A percentile compares a stretch with the other conserved stretches of the same genome.
Evolutionary conservation across 2,329 filamentous ascomycete genomes (phyloP).

Genomic region (Macroventuria anomochaeta): DNA sequence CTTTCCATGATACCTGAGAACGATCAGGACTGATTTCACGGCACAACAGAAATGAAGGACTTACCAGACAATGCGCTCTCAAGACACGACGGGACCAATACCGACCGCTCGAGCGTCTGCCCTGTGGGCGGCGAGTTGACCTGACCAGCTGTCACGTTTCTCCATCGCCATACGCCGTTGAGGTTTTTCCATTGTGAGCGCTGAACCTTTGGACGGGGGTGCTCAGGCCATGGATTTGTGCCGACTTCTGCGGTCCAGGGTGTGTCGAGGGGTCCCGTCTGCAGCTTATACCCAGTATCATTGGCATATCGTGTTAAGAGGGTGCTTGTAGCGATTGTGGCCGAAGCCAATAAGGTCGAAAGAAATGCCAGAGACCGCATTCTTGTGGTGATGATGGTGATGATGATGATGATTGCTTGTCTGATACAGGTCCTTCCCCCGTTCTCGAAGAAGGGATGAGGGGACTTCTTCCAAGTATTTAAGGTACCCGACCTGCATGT

Average conservation of each 20-base stretch:
- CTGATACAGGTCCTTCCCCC: neutral
- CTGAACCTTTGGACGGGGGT: slow-evolving; percentile 64
- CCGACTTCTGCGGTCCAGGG: slow-evolving; percentile 61
- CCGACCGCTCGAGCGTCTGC: slow-evolving; percentile 51
- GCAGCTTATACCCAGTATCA: slow-evolving; percentile 39
- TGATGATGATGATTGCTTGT: too few relatives aligned
- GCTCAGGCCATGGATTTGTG: slow-evolving; percentile 63
- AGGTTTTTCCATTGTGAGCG: slow-evolving; percentile 62
- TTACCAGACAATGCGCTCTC: slow-evolving; percentile 61
- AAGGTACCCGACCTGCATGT: slow-evolving; percentile 17
- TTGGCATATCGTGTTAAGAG: slow-evolving; percentile 33
- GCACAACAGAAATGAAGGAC: slow-evolving; percentile 35
- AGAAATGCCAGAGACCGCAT: slow-evolving; percentile 1
- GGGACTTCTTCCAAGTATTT: slow-evolving; percentile 27
- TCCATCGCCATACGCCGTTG: slow-evolving; percentile 66
- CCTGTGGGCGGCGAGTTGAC: slow-evolving; percentile 55
- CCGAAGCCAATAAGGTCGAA: slow-evolving; percentile 1
- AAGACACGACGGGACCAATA: slow-evolving; percentile 61
- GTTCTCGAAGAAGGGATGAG: neutral
- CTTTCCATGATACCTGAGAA: slow-evolving; percentile 51
- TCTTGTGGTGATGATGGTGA: neutral
- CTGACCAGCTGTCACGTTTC: slow-evolving; percentile 50
- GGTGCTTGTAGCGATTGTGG: neutral
- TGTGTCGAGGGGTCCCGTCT: slow-evolving; percentile 47
- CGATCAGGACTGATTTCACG: neutral